These are phyloP conservation scores for Chlamydomonas reinhardtii DNA, from an alignment of 163 green algal genomes.

Conservation along the genomic window DNA sequence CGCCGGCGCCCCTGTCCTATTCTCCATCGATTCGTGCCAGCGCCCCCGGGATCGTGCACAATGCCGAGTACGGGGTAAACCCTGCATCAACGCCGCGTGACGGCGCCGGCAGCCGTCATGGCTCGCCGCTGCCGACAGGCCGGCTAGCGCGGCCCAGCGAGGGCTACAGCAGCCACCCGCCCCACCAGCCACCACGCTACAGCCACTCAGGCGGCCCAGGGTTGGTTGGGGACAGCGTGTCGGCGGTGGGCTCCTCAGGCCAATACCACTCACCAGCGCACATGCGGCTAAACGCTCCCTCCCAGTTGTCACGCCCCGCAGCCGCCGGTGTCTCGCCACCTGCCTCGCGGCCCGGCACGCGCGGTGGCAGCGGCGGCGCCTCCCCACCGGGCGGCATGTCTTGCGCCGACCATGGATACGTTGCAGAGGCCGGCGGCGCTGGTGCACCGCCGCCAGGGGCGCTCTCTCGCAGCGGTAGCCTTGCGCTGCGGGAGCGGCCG, in stretches of 20 bases:
- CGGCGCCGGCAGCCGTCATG: too few relatives aligned
- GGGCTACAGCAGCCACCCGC: too few relatives aligned
- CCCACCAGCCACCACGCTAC: not conserved
- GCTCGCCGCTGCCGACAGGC: too few relatives aligned
- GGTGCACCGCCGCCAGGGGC: conserved; percentile 8
- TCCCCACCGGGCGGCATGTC: not conserved
- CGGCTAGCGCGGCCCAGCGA: too few relatives aligned
- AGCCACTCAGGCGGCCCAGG: not conserved
- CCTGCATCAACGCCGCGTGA: too few relatives aligned
- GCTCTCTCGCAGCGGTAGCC: not conserved
- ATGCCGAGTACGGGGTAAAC: too few relatives aligned
- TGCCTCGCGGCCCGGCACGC: not conserved
- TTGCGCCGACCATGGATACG: not conserved
- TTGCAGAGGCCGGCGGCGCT: not conserved
- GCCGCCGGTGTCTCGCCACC: not conserved
- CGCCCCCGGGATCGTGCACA: too few relatives aligned
- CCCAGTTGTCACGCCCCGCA: not conserved
- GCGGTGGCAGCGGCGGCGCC: too few relatives aligned
- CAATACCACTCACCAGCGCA: not conserved
- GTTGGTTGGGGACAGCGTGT: not conserved
- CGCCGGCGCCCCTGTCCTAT: too few relatives aligned
- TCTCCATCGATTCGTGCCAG: too few relatives aligned
- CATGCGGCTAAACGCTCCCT: not conserved
- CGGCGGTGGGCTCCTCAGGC: too few relatives aligned
- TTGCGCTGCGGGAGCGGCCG: conserved; percentile 23